Evolutionary conservation across 2,329 filamentous ascomycete species (phyloP), one percentile per base, ranked within the genome.

Genomic region (Chrysoporthe deuterocubensis): DNA sequence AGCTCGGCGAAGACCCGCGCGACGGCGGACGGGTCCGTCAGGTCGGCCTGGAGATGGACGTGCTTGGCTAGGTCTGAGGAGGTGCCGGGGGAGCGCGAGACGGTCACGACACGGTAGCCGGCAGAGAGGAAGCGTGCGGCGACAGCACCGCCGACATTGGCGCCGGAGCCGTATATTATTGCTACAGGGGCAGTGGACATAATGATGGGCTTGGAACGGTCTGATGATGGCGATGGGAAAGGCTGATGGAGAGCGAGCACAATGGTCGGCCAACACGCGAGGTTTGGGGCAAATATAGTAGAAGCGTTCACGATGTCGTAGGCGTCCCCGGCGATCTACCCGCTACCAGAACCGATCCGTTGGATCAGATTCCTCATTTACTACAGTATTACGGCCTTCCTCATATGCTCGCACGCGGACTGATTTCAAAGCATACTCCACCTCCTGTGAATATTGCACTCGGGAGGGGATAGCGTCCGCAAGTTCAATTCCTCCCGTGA

Each of bases 131-230:
- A 69, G 34, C 44, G 61, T 8, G 54, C 64, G n/a, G 44, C 58
- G 7, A 65, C 8, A 18, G 58, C 64, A 32, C 37, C 42, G 60
- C 67, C 67, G n/a, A 69, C 46, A n/a, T 67, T 67, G 46, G 58
- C 32, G 37, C 64, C 67, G 48, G 65, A 52, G 5, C 67, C 65
- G 54, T 65, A 63, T 37, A 69, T 63, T n/a, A 69, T n/a, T 16
- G 56, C 67, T 34, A 63, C 52, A n/a, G 64, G 66, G 37, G 26
- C 26, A 26, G 56, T 48, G 14, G 50, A 61, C 58, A 61, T 61
- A 0, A 13, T 48, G 21, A 11, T 61, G 43, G 37, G 3, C 4
- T 61, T 2, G 9, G 18, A 21, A 60, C 6, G 4, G 13, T 18
- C 56, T 59, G 18, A 40, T 40, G 2, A n/a, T 32, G 57, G n/a